These are phyloP conservation scores for Stachybotrys echinatus DNA, from an alignment of 2,329 filamentous ascomycete species.

Conservation along the genomic window DNA sequence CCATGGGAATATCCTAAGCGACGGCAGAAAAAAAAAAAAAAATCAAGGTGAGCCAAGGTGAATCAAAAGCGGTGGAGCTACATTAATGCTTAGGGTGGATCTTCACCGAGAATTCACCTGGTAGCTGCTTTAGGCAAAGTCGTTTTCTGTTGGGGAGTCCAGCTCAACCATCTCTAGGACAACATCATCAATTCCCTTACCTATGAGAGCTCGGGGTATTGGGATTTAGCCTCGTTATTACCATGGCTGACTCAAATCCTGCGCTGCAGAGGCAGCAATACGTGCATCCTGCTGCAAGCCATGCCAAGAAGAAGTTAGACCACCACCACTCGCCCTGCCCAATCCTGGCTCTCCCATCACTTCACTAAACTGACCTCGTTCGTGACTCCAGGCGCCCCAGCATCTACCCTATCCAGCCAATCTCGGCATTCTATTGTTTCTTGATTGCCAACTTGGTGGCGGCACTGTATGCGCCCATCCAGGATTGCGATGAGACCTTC, in stretches of 20 bases:
- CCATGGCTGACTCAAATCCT: neutral
- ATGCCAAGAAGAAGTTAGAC: conserved; percentile 47
- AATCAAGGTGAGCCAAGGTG: conserved; percentile 1
- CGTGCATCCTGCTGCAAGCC: conserved; percentile 42
- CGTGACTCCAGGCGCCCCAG: conserved; percentile 34
- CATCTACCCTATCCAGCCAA: conserved; percentile 62
- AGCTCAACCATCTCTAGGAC: neutral
- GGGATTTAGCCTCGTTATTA: neutral
- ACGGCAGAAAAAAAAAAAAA: conserved; percentile 3
- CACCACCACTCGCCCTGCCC: neutral
- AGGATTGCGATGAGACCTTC: conserved; percentile 98
- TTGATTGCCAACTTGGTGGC: conserved; percentile 68
- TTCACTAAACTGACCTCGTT: neutral
- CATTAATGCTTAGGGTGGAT: neutral
- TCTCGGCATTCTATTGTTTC: conserved; percentile 76
- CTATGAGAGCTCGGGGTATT: neutral
- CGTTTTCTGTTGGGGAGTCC: neutral
- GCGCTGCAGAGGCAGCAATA: conserved; percentile 23
- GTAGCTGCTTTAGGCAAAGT: neutral
- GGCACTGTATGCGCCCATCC: conserved; percentile 81
- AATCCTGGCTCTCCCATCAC: neutral
- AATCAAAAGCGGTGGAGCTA: neutral
- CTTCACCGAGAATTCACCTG: neutral
- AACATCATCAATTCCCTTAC: neutral
- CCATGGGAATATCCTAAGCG: neutral